A percentile compares a stretch with the other conserved stretches of the same genome.
These are phyloP conservation scores for Candida sithepensis DNA, from an alignment of 805 yeast genomes.

Conservation along the genomic window DNA sequence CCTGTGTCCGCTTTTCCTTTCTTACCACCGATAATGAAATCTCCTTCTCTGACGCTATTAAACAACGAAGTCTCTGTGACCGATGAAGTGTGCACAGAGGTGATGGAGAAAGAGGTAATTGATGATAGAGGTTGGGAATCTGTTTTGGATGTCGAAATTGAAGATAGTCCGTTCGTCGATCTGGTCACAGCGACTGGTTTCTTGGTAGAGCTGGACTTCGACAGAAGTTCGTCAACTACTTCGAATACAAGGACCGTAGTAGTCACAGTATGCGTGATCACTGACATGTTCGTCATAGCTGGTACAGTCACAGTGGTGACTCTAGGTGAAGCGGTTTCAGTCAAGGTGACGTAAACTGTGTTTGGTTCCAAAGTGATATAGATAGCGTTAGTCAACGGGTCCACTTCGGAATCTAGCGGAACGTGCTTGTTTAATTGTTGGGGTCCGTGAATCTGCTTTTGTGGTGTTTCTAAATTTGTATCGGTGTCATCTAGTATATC, in stretches of 20 bases:
- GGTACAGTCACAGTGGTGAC: slow-evolving; percentile 15
- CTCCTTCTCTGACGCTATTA: not conserved
- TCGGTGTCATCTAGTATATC: slow-evolving; percentile 15
- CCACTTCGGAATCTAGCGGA: too few species aligned
- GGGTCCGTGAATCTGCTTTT: too few species aligned
- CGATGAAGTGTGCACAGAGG: not conserved
- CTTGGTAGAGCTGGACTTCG: too few species aligned
- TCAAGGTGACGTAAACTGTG: slow-evolving; percentile 25
- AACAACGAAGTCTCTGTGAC: not conserved
- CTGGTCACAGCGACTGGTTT: too few species aligned
- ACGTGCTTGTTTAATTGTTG: too few species aligned
- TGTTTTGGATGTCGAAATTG: too few species aligned
- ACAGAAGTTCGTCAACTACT: too few species aligned
- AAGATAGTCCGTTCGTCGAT: too few species aligned
- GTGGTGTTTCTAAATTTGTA: slow-evolving; percentile 1
- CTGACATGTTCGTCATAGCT: not conserved
- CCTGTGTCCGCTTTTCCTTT: not conserved
- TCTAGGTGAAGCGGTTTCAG: slow-evolving; percentile 14
- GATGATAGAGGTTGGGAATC: too few species aligned
- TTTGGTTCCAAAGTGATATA: slow-evolving; percentile 24
- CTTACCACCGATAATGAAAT: not conserved
- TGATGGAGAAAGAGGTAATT: not conserved
- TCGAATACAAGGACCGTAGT: not conserved
- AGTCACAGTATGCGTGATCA: not conserved
- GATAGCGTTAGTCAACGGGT: slow-evolving; percentile 21